Percentiles rank a stretch among this genome's conserved stretches.
These are phyloP conservation scores for Zygoascus hellenicus DNA, from an alignment of 1,139 yeast genomes.

Conservation along the genomic window DNA sequence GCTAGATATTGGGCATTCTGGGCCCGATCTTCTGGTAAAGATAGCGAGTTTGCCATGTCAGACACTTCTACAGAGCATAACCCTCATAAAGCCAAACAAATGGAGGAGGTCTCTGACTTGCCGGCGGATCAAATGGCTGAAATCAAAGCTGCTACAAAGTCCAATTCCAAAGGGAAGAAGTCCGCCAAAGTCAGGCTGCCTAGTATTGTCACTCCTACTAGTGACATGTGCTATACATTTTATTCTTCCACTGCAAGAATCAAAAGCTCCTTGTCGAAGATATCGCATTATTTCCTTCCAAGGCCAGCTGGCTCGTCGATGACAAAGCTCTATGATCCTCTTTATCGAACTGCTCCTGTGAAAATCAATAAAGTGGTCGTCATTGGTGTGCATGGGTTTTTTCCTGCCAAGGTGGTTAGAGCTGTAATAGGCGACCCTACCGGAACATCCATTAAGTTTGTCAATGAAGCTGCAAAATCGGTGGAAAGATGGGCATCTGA, in stretches of 20 bases:
- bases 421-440: constrained; percentile 89
- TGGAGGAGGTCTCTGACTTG: constrained; percentile 4
- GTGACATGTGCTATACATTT: constrained; percentile 26
- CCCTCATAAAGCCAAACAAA: constrained; percentile 27
- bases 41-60: constrained; percentile 36
- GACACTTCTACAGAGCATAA: constrained; percentile 35
- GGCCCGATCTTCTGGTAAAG: constrained; percentile 19
- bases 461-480: constrained; percentile 78
- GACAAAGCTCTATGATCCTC: constrained; percentile 19
- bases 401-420: constrained; percentile 79
- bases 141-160: constrained; percentile 5
- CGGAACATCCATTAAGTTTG: constrained; percentile 83
- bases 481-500: constrained; percentile 67
- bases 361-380: constrained; percentile 51
- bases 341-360: constrained; percentile 21
- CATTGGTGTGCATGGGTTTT: constrained; percentile 93
- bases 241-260: constrained; percentile 22
- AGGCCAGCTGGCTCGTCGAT: constrained; percentile 8
- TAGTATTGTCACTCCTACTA: constrained; percentile 29
- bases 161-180: constrained; percentile 14
- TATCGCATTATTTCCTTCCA: constrained; percentile 23
- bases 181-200: constrained; percentile 18
- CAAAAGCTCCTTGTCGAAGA: constrained; percentile 19
- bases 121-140: constrained; percentile 1
- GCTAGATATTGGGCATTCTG: constrained; percentile 34